Conservation (phyloP, 768 basidiomycete species). For the Collybia sordida region DNA sequence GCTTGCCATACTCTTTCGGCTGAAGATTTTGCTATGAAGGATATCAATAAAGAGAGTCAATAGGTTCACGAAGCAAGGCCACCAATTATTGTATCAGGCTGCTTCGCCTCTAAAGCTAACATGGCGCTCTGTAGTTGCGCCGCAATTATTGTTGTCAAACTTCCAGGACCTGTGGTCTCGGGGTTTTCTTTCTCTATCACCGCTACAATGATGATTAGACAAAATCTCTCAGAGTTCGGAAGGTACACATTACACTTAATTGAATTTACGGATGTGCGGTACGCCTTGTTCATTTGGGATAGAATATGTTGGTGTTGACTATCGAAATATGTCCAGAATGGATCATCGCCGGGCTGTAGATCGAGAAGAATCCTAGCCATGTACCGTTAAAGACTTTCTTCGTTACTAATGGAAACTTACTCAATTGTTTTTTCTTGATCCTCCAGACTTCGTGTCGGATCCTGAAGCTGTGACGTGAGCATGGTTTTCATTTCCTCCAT, state of each 20-base stretch:
- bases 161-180: slow-evolving; percentile 32
- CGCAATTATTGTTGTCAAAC: slow-evolving; percentile 43
- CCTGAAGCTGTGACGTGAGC: slow-evolving; percentile 77
- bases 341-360: slow-evolving; percentile 82
- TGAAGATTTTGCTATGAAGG: slow-evolving; percentile 56
- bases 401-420: slow-evolving; percentile 43
- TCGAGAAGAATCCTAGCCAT: slow-evolving; percentile 78
- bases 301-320: slow-evolving; percentile 88
- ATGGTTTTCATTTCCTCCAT: slow-evolving; percentile 88
- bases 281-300: slow-evolving; percentile 67
- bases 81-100: slow-evolving; percentile 65
- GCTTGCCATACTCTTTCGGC: slow-evolving; percentile 83
- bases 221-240: slow-evolving; percentile 2
- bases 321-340: slow-evolving; percentile 95
- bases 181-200: slow-evolving; percentile 41
- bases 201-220: slow-evolving; percentile 31
- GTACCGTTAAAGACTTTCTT: slow-evolving; percentile 6
- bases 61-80: slow-evolving; percentile 12
- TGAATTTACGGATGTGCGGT: slow-evolving; percentile 46
- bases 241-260: slow-evolving; percentile 49
- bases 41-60: neutral
- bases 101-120: slow-evolving; percentile 59
- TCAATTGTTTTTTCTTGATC: slow-evolving; percentile 98
- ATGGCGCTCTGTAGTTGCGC: slow-evolving; percentile 63
- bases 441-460: slow-evolving; percentile 76